These are phyloP conservation scores for Monosporascus cannonballus DNA, from an alignment of 2,329 filamentous ascomycete species.

Conservation along the genomic window DNA sequence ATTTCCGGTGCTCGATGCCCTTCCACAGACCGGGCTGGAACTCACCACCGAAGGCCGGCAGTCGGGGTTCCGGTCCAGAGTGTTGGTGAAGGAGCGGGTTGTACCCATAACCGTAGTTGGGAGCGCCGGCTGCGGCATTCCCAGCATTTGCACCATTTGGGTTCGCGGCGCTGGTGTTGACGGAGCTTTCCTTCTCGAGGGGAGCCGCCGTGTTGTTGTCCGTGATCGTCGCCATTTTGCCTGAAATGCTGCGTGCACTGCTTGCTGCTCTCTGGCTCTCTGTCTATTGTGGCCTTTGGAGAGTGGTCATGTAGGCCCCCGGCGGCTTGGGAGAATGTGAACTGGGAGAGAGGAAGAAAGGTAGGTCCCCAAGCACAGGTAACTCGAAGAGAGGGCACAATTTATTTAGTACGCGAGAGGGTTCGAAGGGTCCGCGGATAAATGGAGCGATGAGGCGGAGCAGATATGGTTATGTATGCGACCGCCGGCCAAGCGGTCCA, in stretches of 20 bases:
- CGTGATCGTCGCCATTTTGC: slow-evolving; percentile 13
- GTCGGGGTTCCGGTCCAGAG: slow-evolving; percentile 26
- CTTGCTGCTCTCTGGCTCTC: background rate
- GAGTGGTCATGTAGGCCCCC: background rate
- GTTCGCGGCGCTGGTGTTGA: slow-evolving; percentile 11
- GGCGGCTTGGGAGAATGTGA: background rate
- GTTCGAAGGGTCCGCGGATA: background rate
- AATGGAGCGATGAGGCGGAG: background rate
- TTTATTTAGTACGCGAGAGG: background rate
- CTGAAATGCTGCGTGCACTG: background rate
- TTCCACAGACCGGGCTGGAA: slow-evolving; percentile 66
- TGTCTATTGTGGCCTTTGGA: background rate
- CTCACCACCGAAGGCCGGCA: slow-evolving; percentile 63
- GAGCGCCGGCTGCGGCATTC: slow-evolving; percentile 14
- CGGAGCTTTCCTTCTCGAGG: slow-evolving; percentile 16
- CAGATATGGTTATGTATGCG: background rate
- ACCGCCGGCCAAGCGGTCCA: background rate
- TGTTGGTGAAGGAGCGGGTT: slow-evolving; percentile 35
- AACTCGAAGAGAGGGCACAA: background rate
- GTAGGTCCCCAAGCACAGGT: background rate
- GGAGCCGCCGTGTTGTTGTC: slow-evolving; percentile 9
- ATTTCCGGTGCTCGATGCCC: slow-evolving; percentile 59
- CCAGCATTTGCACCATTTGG: background rate
- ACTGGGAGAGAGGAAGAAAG: background rate
- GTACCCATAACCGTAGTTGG: slow-evolving; percentile 29